These are phyloP conservation scores for Fusarium ramigenum DNA, from an alignment of 2,329 filamentous ascomycete genomes.

Conservation along the genomic window DNA sequence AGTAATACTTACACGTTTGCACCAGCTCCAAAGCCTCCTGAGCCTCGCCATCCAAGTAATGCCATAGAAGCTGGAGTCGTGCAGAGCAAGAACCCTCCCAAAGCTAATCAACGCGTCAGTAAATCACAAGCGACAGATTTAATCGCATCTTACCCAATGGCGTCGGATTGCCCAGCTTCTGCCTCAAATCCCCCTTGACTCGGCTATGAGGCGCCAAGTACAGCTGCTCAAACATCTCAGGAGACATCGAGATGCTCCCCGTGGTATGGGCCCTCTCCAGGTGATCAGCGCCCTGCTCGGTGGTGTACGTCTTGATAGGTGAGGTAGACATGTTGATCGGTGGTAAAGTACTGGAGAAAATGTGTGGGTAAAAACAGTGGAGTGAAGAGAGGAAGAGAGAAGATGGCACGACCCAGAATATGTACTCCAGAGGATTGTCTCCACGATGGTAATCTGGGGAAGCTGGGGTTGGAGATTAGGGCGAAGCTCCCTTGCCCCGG, in stretches of 20 bases:
- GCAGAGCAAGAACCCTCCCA: background rate
- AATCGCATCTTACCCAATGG: background rate
- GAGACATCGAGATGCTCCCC: background rate
- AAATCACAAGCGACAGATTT: rapidly evolving
- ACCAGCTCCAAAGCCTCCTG: background rate
- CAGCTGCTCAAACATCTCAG: background rate
- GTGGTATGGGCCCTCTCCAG: background rate
- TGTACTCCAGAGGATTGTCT: background rate
- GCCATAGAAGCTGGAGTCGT: background rate
- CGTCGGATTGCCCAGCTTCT: background rate
- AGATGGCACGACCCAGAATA: background rate
- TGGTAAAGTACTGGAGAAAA: background rate
- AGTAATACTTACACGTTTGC: background rate
- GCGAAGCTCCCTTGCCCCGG: background rate
- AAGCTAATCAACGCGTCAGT: background rate
- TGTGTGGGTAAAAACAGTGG: background rate
- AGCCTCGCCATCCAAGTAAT: background rate
- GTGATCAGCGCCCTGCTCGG: background rate
- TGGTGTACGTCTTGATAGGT: background rate
- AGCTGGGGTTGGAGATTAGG: background rate
- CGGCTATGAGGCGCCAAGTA: background rate
- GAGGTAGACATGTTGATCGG: background rate
- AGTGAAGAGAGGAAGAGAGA: background rate
- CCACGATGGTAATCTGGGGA: background rate
- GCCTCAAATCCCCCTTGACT: background rate